Percentiles rank a stretch among this genome's conserved stretches.
Evolutionary conservation across 768 basidiomycete genomes (phyloP).

Genomic region (Auriscalpium orientale): DNA sequence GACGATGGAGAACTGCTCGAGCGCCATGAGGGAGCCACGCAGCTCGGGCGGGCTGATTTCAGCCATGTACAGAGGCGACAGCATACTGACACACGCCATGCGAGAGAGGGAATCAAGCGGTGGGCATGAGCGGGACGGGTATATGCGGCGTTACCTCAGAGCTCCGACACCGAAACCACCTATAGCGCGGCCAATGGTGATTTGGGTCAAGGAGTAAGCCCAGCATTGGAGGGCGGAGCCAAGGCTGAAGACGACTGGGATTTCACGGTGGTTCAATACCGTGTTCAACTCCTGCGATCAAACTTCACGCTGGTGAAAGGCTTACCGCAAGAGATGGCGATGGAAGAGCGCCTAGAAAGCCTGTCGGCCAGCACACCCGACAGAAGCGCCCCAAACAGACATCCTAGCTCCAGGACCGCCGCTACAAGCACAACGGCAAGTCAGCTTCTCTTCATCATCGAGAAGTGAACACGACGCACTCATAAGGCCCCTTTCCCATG

Average conservation of each 20-base stretch:
- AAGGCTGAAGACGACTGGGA: constrained; percentile 61
- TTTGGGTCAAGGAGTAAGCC: constrained; percentile 45
- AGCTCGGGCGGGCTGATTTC: constrained; percentile 80
- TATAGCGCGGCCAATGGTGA: constrained; percentile 64
- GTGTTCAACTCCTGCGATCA: neutral
- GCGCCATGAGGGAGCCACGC: constrained; percentile 68
- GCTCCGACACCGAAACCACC: constrained; percentile 76
- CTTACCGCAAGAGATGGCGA: constrained; percentile 59
- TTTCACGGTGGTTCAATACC: neutral
- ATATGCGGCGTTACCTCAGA: constrained; percentile 29
- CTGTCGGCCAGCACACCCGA: constrained; percentile 64
- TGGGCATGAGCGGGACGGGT: neutral
- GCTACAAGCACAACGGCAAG: constrained; percentile 33
- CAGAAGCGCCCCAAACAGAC: constrained; percentile 63
- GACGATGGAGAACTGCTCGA: constrained; percentile 79
- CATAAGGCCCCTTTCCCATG: constrained; percentile 70
- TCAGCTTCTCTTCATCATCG: neutral
- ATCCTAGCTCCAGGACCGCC: constrained; percentile 71
- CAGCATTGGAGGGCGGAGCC: constrained; percentile 65
- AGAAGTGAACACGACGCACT: constrained; percentile 37
- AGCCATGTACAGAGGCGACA: constrained; percentile 77
- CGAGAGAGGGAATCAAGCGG: neutral
- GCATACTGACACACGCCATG: constrained; percentile 40
- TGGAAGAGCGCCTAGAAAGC: constrained; percentile 59
- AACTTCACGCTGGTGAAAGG: neutral